Evolutionary conservation across 345 rosid genomes (phyloP), one percentile per base, ranked within the genome.

Genomic region (Eucalyptus regnans): DNA sequence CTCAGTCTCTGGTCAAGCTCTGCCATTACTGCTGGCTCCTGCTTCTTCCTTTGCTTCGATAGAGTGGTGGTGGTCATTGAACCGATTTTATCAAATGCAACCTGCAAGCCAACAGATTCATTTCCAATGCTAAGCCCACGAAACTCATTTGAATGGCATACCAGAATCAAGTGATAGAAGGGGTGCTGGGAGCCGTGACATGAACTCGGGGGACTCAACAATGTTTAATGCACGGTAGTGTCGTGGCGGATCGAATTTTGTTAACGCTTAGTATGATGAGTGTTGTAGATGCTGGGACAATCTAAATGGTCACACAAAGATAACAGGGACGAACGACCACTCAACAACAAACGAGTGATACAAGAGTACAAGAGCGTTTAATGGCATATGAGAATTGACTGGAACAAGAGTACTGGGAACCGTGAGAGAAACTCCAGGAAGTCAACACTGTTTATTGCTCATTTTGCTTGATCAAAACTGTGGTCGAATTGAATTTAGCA

Each of bases 11-110:
- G 96, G 91, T 96, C 99, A 37, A 98, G 97, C 93, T 98, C 99
- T 60, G 99, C 99, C 99, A 96, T 93, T 66, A 98, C 99, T 25
- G 99, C 99, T 5, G 99, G 95, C 91, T 98, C 99, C 91, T 97
- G 99, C 92, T 95, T 98, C 91, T 98, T 98, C 94, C 99, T 93
- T 91, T 97, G 95, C 94, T 98, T 98, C 4, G 99, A 98, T 92
- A 98, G 94, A 0, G 97, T 96, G 93, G 96, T 95, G n/a, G 99
- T 96, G 37, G 97, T 96, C 99, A 98, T 93, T 0, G 96, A 96
- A 52, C 99, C 98, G 4, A 97, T 93, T 90, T 96, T 95, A 92
- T 97, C 99, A 83, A 95, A 96, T 11, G 99, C 99, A 91, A 98
- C 99, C 99, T 98, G 94, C 87, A 87, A 87, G 16, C 29, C 84